Conservation (phyloP, 495 filamentous ascomycete species). For the Penicillium verhagenii region DNA sequence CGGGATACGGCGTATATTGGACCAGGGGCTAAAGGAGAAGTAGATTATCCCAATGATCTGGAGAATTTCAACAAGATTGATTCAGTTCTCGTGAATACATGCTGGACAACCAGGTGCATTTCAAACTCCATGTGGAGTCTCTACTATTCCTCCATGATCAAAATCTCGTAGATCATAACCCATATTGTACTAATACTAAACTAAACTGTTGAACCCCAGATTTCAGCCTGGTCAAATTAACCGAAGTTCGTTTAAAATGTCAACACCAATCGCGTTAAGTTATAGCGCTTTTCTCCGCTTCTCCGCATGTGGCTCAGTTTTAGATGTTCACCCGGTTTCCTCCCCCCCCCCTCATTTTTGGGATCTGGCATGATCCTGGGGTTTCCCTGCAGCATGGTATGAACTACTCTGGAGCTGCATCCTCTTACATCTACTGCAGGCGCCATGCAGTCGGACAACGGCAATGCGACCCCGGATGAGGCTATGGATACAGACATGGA, state of each 20-base stretch:
- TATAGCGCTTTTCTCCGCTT: slow-evolving; percentile 9
- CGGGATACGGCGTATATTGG: neutral
- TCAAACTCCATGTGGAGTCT: too few species aligned
- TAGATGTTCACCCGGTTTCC: slow-evolving; percentile 7
- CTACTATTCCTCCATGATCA: too few species aligned
- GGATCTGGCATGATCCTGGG: neutral
- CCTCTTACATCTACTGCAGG: slow-evolving; percentile 10
- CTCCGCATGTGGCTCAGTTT: slow-evolving; percentile 14
- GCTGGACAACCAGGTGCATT: too few species aligned
- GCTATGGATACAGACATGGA: slow-evolving; percentile 5
- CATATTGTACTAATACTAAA: too few species aligned
- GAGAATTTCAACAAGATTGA: too few species aligned
- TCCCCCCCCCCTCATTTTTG: slow-evolving; percentile 20
- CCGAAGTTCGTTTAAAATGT: slow-evolving; percentile 17
- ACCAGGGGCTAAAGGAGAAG: too few species aligned
- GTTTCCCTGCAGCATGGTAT: slow-evolving; percentile 3
- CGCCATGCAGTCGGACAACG: slow-evolving; percentile 36
- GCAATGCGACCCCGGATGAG: slow-evolving; percentile 27
- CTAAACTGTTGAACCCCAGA: slow-evolving; percentile 15
- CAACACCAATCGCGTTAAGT: slow-evolving; percentile 8
- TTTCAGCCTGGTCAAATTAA: slow-evolving; percentile 25
- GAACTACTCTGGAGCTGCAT: neutral
- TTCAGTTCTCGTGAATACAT: too few species aligned
- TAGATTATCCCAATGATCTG: too few species aligned
- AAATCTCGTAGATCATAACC: neutral